Percentiles rank a stretch among this genome's conserved stretches.
Evolutionary conservation across 192 early-diverging fungal species (phyloP).

Genomic region (Coemansia sp.): DNA sequence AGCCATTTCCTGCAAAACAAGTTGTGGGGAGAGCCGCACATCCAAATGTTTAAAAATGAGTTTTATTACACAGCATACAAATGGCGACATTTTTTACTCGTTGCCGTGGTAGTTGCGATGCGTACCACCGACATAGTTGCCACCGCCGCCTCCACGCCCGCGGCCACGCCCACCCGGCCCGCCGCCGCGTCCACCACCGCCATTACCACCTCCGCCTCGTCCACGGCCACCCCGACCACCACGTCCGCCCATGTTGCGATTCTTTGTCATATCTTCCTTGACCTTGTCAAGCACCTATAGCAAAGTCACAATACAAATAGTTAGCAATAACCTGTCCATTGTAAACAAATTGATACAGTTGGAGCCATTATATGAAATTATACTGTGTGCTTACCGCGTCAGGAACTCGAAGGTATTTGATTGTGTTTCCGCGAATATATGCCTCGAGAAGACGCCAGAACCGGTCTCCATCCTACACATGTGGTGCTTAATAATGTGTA

Average conservation of each 20-base stretch:
- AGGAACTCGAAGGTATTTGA: constrained; percentile 81
- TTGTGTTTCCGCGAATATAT: constrained; percentile 91
- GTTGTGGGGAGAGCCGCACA: too few species aligned
- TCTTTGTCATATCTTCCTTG: constrained; percentile 72
- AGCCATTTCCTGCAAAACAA: too few species aligned
- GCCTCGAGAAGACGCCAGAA: constrained; percentile 92
- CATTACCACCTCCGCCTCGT: constrained; percentile 54
- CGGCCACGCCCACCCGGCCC: constrained; percentile 46
- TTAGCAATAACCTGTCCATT: not conserved
- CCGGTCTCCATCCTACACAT: constrained; percentile 76
- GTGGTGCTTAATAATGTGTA: not conserved
- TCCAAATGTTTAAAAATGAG: not conserved
- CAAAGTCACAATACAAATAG: not conserved
- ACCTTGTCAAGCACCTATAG: constrained; percentile 84
- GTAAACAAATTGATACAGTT: too few species aligned
- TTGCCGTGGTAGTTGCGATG: constrained; percentile 21
- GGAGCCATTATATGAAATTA: not conserved
- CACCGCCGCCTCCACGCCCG: constrained; percentile 28
- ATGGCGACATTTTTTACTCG: constrained; percentile 4
- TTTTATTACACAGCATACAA: constrained; percentile 8
- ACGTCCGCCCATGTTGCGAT: constrained; percentile 44
- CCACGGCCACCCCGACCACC: constrained; percentile 54
- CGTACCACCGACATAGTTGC: constrained; percentile 10
- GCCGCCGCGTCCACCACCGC: constrained; percentile 51
- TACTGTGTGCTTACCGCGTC: constrained; percentile 60